A percentile compares a stretch with the other conserved stretches of the same genome.
phyloP scores from a whole-genome alignment of 169 alveolate genomes.

The Cyclospora cayetanensis region DNA sequence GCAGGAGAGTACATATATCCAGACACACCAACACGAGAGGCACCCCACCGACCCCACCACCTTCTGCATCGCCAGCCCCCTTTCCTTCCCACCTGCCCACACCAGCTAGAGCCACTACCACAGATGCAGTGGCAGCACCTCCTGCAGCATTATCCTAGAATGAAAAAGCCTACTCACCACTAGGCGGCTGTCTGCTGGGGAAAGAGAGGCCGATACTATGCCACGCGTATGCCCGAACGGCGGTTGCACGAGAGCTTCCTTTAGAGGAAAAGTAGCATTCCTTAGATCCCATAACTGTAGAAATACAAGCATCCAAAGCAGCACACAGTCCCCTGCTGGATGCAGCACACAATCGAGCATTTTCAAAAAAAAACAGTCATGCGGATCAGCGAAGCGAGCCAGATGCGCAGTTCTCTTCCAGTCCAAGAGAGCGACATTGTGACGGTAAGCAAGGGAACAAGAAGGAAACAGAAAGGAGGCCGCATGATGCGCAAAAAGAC shows the following conservation, averaged over 20 bases:
- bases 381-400: background rate
- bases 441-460: too few relatives aligned
- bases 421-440: too few relatives aligned
- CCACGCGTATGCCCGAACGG: constrained; percentile 67
- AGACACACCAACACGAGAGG: background rate
- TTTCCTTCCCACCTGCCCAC: background rate
- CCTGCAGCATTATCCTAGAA: constrained; percentile 23
- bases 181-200: constrained; percentile 58
- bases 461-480: too few relatives aligned
- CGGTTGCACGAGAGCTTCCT: constrained; percentile 57
- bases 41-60: background rate
- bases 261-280: constrained; percentile 77
- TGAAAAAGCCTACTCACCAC: too few relatives aligned
- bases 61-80: background rate
- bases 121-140: constrained; percentile 22
- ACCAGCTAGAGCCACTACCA: background rate
- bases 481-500: too few relatives aligned
- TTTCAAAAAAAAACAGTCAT: background rate
- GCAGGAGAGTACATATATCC: background rate
- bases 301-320: background rate
- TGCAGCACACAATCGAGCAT: too few relatives aligned
- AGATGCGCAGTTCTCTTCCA: too few relatives aligned
- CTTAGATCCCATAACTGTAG: constrained; percentile 79
- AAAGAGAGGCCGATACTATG: constrained; percentile 26
- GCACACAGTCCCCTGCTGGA: background rate